These are phyloP conservation scores for Dothideomycetidae sp. DNA, from an alignment of 2,329 filamentous ascomycete genomes.

Conservation along the genomic window DNA sequence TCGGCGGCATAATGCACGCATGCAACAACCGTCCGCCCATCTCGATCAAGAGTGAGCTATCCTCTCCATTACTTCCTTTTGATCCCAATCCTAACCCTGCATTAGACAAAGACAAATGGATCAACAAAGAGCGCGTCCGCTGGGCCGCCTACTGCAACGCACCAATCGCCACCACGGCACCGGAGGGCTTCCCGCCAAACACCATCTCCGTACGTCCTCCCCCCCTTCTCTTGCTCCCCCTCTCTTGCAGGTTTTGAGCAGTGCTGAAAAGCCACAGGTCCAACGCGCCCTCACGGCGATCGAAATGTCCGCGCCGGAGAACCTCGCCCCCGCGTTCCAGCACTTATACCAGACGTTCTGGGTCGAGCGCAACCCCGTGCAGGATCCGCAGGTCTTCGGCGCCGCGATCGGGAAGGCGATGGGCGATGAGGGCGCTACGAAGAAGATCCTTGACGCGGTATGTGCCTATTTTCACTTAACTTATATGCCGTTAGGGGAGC, in stretches of 20 bases:
- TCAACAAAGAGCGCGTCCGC: constrained; percentile 37
- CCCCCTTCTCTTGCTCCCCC: constrained; percentile 6
- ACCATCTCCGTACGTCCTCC: constrained; percentile 28
- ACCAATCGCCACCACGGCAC: constrained; percentile 33
- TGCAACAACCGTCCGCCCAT: constrained; percentile 42
- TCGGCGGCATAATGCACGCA: constrained; percentile 45
- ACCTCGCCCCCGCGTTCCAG: constrained; percentile 28
- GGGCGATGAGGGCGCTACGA: constrained; percentile 30
- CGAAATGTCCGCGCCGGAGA: constrained; percentile 27
- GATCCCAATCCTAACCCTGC: background rate
- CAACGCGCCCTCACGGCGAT: constrained; percentile 37
- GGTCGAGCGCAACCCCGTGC: constrained; percentile 34
- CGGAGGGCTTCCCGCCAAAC: constrained; percentile 39
- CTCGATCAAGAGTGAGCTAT: constrained; percentile 37
- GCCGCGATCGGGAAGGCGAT: constrained; percentile 33
- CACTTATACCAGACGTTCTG: constrained; percentile 39
- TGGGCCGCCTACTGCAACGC: constrained; percentile 41
- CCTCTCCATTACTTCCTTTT: background rate
- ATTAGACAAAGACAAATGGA: constrained; percentile 47
- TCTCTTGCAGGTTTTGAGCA: background rate
- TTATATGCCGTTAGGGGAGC: constrained; percentile 9
- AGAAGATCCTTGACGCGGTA: constrained; percentile 30
- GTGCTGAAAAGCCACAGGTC: constrained; percentile 10
- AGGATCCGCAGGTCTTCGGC: constrained; percentile 30
- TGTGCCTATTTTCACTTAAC: constrained; percentile 9